Percentiles rank a stretch among this genome's conserved stretches.
Evolutionary conservation across 2,329 filamentous ascomycete species (phyloP).

Genomic region (Didymella lethalis): DNA sequence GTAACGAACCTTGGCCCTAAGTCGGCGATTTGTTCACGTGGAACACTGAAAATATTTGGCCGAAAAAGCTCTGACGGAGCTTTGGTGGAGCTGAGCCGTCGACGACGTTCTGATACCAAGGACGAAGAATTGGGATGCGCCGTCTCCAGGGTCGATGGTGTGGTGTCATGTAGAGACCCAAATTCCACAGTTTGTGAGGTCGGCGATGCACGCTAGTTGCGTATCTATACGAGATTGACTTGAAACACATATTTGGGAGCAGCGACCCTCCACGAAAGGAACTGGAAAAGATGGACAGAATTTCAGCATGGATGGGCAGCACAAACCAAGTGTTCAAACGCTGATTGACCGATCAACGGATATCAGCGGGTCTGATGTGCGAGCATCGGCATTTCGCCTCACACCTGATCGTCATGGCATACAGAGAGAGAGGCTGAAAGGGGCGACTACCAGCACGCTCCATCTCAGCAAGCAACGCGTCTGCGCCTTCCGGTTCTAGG

Average conservation of each 20-base stretch:
- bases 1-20: not conserved
- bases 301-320: conserved; percentile 8
- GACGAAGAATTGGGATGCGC: conserved; percentile 7
- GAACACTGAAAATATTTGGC: conserved; percentile 7
- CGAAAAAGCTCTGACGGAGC: conserved; percentile 7
- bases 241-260: conserved; percentile 1
- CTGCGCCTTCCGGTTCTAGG: conserved; percentile 4
- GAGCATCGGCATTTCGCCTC: conserved; percentile 11
- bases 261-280: not conserved
- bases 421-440: conserved; percentile 4
- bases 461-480: not conserved
- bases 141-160: not conserved
- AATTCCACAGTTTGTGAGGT: not conserved
- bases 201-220: conserved; percentile 8
- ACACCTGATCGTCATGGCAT: conserved; percentile 5
- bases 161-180: not conserved
- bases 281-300: conserved; percentile 7
- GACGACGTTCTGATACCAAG: not conserved
- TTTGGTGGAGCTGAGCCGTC: conserved; percentile 1
- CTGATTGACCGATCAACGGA: conserved; percentile 1
- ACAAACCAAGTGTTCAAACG: conserved; percentile 16
- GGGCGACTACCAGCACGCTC: conserved; percentile 11
- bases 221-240: conserved; percentile 7
- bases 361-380: conserved; percentile 11
- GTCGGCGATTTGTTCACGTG: not conserved